Base-by-base conservation (phyloP, 2,329 filamentous ascomycete species). In the Parafenestella ontariensis region DNA sequence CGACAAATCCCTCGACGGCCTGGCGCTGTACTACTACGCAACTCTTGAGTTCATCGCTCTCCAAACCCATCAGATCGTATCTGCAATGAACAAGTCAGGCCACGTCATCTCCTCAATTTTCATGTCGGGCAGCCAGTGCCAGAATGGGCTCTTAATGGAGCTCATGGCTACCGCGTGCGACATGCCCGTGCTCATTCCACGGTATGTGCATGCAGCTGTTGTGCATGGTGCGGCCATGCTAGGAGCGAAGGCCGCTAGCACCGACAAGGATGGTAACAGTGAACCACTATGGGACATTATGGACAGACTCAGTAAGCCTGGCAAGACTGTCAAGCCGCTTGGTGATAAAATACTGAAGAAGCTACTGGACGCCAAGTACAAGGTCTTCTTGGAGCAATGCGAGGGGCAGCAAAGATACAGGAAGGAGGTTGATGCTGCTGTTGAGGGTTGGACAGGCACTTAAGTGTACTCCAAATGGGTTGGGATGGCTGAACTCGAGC, bases 161-260 rank as follows among this genome's bases (percentile, higher is more conserved):
- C 86, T 99, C 15, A 89, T 99, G 66, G 92, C 95, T 13, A 95
- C 93, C 0, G 90, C 89, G 0, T 98, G 94, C 78, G 83, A 87
- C 64, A 93, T 96, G 88, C 94, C 94, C 1, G 94, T 99, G 18
- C 81, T 97, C 33, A 96, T 98, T 51, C 95, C 95, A 0, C 85
- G 89, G 46, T 98, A 99, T 70, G 92, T 97, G 54, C 91, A 96
- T 72, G 94, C 94, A 1, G 95, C 95, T 5, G 95, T 99, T 6
- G 94, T 96, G 23, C 93, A 98, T 72, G 95, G 95, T n/a, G 95
- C 95, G 7, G 95, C 95, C 52, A 99, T 99, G 94, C 83, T 99
- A 21, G 95, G 95, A 34, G 95, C 92, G 54, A 98, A 98, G 78
- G 95, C 95, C n/a, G 95, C 94, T 6, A 95, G 89, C 66, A 89